Base-by-base conservation (phyloP, 2,329 filamentous ascomycete species). In the Ascochyta fabae region DNA sequence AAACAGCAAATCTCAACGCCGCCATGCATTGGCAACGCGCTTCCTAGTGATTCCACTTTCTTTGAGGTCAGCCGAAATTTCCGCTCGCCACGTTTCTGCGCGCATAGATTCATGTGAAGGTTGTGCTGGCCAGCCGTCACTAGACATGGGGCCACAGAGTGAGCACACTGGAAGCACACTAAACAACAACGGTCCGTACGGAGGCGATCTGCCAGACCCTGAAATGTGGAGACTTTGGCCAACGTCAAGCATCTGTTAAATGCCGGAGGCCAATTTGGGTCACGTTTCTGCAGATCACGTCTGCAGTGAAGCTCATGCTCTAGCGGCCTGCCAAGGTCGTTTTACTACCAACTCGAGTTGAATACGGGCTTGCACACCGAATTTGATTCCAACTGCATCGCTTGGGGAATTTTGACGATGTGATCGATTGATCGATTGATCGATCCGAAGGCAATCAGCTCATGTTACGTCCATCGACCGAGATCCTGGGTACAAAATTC, bases 261-360 rank as follows among this genome's bases (percentile, higher is more conserved):
- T 31, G 38, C 47, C 42, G 7, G 23, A 23, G 4, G 41, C 15
- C 27, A 19, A 22, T 36, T 44, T n/a, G 7, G 16, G 34, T 23
- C 52, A 34, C 41, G 41, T 38, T 16, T 46, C 29, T 42, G 52
- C 52, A 56, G 36, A 56, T 56, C 47, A 50, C 29, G 12, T 4
- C 29, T 12, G 12, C 29, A 31, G 12, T 16, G 27, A 40, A 12
- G 41, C 46, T 46, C 23, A 23, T 47, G 42, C 36, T 24, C n/a
- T 26, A 46, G 41, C 29, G 47, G 31, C 10, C 29, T 6, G 34
- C 38, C 27, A 40, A 35, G 12, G 27, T 41, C 12, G 19, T 27
- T 24, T n/a, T 22, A 19, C 34, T 13, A 35, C n/a, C 22, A n/a
- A 10, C 5, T 54, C 27, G 22, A 9, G 15, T 12, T 29, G 35